phyloP scores from a whole-genome alignment of 2,329 filamentous ascomycete genomes.

The Aureobasidium sp. region DNA sequence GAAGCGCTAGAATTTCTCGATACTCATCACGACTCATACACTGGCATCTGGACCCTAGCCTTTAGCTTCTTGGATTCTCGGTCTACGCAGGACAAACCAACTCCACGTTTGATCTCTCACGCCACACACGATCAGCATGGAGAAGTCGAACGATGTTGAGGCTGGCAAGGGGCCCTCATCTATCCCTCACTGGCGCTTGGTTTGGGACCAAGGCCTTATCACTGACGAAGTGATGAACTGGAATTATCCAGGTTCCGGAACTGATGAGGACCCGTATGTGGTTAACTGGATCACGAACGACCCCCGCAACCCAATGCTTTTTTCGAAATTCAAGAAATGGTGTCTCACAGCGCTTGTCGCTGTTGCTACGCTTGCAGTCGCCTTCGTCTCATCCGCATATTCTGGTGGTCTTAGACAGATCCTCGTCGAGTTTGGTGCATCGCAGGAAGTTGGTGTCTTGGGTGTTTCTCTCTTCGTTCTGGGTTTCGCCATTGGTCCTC shows the following conservation, averaged over 20 bases:
- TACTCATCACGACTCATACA: background rate
- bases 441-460: constrained; percentile 47
- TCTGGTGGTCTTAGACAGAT: constrained; percentile 49
- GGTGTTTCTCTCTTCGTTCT: constrained; percentile 57
- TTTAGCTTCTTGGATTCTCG: background rate
- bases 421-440: constrained; percentile 45
- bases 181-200: constrained; percentile 25
- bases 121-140: background rate
- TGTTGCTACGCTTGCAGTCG: constrained; percentile 56
- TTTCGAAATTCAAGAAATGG: constrained; percentile 53
- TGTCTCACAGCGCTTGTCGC: constrained; percentile 53
- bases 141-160: constrained; percentile 21
- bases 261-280: constrained; percentile 54
- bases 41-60: background rate
- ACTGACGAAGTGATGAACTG: constrained; percentile 27
- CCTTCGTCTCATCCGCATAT: constrained; percentile 62
- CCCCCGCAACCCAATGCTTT: constrained; percentile 57
- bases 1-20: background rate
- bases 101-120: background rate
- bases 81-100: background rate
- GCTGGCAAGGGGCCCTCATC: constrained; percentile 17
- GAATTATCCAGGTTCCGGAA: constrained; percentile 41
- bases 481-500: constrained; percentile 48
- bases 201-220: constrained; percentile 25
- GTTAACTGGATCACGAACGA: constrained; percentile 61